Percentiles rank a stretch among this genome's conserved stretches.
Evolutionary conservation across 176 grass and related monocot species (phyloP).

Genomic region (Hordeum marinum): DNA sequence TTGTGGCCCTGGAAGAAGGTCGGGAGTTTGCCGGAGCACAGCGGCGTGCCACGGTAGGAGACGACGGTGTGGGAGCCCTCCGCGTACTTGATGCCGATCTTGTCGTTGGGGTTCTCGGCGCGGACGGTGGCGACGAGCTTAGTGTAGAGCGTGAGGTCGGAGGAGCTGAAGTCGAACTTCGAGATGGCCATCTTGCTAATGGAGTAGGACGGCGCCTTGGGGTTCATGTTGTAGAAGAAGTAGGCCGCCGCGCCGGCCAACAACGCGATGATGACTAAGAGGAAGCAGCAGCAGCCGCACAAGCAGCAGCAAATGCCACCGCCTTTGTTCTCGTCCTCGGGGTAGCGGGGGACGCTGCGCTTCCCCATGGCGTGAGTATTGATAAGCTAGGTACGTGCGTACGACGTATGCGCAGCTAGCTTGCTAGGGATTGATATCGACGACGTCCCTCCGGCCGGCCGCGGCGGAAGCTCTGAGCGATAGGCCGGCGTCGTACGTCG

Average conservation of each 20-base stretch:
- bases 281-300: constrained; percentile 62
- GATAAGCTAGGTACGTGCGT: background rate
- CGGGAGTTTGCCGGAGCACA: constrained; percentile 61
- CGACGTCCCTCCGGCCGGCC: constrained; percentile 28
- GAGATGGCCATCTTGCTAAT: constrained; percentile 60
- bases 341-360: constrained; percentile 60
- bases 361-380: constrained; percentile 20
- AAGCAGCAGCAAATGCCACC: constrained; percentile 43
- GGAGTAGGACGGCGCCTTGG: constrained; percentile 70
- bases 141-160: constrained; percentile 52
- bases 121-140: constrained; percentile 60
- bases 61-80: constrained; percentile 48
- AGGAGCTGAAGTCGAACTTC: constrained; percentile 48
- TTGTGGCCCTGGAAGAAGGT: constrained; percentile 66
- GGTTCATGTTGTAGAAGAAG: constrained; percentile 43
- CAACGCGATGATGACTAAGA: constrained; percentile 49
- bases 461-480: constrained; percentile 16
- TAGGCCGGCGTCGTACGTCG: constrained; percentile 25
- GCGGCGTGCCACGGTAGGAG: constrained; percentile 48
- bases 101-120: constrained; percentile 78
- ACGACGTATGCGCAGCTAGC: background rate
- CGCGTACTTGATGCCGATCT: constrained; percentile 65
- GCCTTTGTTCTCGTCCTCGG: constrained; percentile 16
- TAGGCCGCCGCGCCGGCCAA: constrained; percentile 14
- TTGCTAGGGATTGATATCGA: background rate